Evolutionary conservation across 2,329 filamentous ascomycete species (phyloP).

Genomic region (Xylariomycetidae sp.): DNA sequence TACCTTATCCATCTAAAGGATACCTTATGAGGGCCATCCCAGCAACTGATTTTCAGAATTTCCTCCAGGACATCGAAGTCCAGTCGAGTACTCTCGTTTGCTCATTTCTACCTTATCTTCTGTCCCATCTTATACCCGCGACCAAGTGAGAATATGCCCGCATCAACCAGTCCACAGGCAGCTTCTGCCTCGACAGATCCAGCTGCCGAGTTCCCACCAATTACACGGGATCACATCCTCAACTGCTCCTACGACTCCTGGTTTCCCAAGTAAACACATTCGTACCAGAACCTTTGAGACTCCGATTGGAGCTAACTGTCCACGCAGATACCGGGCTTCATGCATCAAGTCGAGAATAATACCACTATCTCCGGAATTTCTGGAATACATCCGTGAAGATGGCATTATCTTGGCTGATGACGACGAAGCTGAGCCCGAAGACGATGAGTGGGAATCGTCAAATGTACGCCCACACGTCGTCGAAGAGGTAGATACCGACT

Average conservation of each 20-base stretch:
- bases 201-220: slow-evolving; percentile 60
- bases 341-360: slow-evolving; percentile 85
- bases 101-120: too few species aligned
- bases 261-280: slow-evolving; percentile 61
- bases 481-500: slow-evolving; percentile 41
- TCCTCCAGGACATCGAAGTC: too few species aligned
- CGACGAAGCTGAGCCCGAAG: slow-evolving; percentile 54
- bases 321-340: slow-evolving; percentile 65
- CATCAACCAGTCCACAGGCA: slow-evolving; percentile 17
- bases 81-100: too few species aligned
- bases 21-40: too few species aligned
- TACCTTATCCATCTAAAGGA: background rate
- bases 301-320: slow-evolving; percentile 7
- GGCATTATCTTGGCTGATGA: slow-evolving; percentile 83
- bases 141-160: slow-evolving; percentile 17
- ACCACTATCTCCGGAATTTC: slow-evolving; percentile 65
- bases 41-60: too few species aligned
- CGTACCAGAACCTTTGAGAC: background rate
- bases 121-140: background rate
- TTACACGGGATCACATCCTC: slow-evolving; percentile 80
- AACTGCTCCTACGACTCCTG: slow-evolving; percentile 93
- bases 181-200: slow-evolving; percentile 12
- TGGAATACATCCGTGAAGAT: slow-evolving; percentile 84
- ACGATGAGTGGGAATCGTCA: slow-evolving; percentile 50
- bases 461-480: too few species aligned